These are phyloP conservation scores for Oryza longistaminata DNA, from an alignment of 176 grass and related monocot species.

Conservation along the genomic window DNA sequence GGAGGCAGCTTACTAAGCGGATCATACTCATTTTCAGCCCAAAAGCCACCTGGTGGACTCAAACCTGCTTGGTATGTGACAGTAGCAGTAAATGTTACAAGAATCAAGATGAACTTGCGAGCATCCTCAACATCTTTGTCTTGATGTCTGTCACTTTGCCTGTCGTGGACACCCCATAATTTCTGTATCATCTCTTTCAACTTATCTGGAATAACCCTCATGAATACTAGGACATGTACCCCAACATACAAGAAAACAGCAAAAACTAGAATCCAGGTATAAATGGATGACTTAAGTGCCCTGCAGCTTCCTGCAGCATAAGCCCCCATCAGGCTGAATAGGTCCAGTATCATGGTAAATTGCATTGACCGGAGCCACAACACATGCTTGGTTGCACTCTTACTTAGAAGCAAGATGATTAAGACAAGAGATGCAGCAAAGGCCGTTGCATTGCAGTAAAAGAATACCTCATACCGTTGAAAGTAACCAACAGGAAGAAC, in stretches of 20 bases:
- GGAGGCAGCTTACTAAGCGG: too few relatives aligned
- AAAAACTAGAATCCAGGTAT: slow-evolving; percentile 43
- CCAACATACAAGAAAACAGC: slow-evolving; percentile 38
- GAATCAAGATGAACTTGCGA: slow-evolving; percentile 50
- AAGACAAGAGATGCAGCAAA: slow-evolving; percentile 54
- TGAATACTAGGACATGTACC: slow-evolving; percentile 37
- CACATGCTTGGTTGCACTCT: slow-evolving; percentile 19
- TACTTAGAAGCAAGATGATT: slow-evolving; percentile 53
- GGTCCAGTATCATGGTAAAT: slow-evolving; percentile 50
- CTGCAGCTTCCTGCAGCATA: slow-evolving; percentile 36
- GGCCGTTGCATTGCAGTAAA: slow-evolving; percentile 53
- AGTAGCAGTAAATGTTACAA: slow-evolving; percentile 44
- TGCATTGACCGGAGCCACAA: slow-evolving; percentile 44
- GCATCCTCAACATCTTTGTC: slow-evolving; percentile 25
- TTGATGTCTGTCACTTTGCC: background rate
- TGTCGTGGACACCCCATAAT: background rate
- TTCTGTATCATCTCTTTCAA: background rate
- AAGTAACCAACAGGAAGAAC: slow-evolving; percentile 9
- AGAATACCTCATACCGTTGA: slow-evolving; percentile 34
- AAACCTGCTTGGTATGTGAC: slow-evolving; percentile 56
- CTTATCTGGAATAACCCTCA: slow-evolving; percentile 12
- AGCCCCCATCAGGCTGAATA: slow-evolving; percentile 57
- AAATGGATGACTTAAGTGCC: slow-evolving; percentile 39
- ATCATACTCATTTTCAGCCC: slow-evolving; percentile 37
- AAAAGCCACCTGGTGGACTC: slow-evolving; percentile 44